Conservation (phyloP, 1,284 basidiomycete species). For the Paramarasmius palmivorus region DNA sequence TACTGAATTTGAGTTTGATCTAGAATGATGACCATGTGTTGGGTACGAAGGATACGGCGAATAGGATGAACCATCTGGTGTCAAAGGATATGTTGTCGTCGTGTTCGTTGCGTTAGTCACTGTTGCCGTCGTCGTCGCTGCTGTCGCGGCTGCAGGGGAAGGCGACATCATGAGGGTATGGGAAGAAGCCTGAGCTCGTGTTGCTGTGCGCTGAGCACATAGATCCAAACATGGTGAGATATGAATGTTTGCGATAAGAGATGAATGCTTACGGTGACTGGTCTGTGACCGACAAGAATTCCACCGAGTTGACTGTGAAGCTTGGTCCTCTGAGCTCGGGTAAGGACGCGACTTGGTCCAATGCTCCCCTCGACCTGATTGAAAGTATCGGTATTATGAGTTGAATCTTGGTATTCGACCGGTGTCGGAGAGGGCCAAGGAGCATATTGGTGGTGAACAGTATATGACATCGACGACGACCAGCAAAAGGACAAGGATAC, state of each 20-base stretch:
- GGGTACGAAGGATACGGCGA: constrained; percentile 27
- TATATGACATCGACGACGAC: constrained; percentile 1
- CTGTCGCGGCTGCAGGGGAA: background rate
- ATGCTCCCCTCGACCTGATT: constrained; percentile 52
- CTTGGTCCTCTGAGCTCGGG: constrained; percentile 41
- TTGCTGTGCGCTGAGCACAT: constrained; percentile 21
- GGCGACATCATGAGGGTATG: background rate
- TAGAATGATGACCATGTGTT: constrained; percentile 30
- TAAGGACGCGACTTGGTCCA: constrained; percentile 52
- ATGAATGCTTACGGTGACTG: constrained; percentile 25
- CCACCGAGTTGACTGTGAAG: no score
- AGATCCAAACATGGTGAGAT: constrained; percentile 16
- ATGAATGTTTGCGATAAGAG: constrained; percentile 14
- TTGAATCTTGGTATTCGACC: background rate
- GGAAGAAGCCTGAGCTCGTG: constrained; percentile 24
- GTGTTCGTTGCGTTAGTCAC: no score
- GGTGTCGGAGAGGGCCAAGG: constrained; percentile 2
- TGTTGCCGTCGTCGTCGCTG: background rate
- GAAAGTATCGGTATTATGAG: constrained; percentile 10
- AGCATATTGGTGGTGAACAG: background rate
- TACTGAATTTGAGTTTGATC: constrained; percentile 42
- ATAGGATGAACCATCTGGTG: constrained; percentile 13
- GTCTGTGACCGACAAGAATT: constrained; percentile 30
- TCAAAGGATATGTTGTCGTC: constrained; percentile 10
- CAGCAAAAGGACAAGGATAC: background rate